Evolutionary conservation across 257 asterid species (phyloP), one percentile per base, ranked within the genome.

Genomic region (Catharanthus roseus): DNA sequence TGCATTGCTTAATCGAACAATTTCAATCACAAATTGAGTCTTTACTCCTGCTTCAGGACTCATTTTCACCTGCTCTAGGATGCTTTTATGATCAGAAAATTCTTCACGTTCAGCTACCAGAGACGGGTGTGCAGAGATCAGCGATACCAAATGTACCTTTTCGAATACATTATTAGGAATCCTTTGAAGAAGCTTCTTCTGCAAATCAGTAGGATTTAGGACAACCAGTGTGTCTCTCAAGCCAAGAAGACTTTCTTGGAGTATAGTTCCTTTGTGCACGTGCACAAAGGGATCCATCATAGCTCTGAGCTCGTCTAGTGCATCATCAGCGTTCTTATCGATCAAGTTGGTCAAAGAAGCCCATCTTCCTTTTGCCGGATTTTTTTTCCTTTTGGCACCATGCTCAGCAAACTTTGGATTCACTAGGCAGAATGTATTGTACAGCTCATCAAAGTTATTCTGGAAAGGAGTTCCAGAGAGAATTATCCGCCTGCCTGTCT

Each of bases 381-480:
- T 67, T 12, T 1, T 28, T 39, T 28, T 26, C 68, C 68, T 63
- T 34, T 23, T 23, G 4, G 49, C 0, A 39, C 7, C 47, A 19
- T 18, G 24, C n/a, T 55, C 68, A 6, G 77, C 72, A 65, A 92
- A 85, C 39, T 63, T 55, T 1, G 96, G 97, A 42, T 85, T 85
- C n/a, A 87, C 96, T 1, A 93, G 71, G 34, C 84, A 79, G 21
- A 93, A 73, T 0, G 95, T 93, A 63, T 90, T 93, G 82, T 77
- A 79, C 28, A 93, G 83, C 87, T 90, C 95, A 0, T 57, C 38
- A 7, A 87, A 83, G 63, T 85, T 88, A 77, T 90, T 92, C 85
- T 92, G 97, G 54, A 92, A 92, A 0, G 91, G 97, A 10, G 96
- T 93, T 10, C 97, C 98, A 0, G 97, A 93, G 4, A 93, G 77